Base-by-base conservation (phyloP, 805 yeast species). In the Kuraishia borneana region DNA sequence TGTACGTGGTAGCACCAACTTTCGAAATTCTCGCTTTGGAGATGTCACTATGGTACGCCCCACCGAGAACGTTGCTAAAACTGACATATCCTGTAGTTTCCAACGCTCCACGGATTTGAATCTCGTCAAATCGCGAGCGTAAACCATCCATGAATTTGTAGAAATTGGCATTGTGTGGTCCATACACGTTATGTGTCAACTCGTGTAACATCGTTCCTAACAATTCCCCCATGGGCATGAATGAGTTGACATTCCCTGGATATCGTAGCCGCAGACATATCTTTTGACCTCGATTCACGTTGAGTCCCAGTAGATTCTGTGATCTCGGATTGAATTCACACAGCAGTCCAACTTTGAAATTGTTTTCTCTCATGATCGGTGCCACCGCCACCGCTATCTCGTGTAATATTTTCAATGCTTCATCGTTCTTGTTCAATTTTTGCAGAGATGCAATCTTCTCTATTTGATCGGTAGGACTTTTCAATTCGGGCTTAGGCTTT, bases 151-250 rank as follows among this genome's bases (percentile, higher is more conserved):
- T 53, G 33, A 67, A 65, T 33, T 59, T 58, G 50, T 83, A 83
- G 49, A 89, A 89, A 38, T 56, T 57, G 2, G 58, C 68, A 58
- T 89, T 80, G 50, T 89, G 97, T 0, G 94, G 82, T 0, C 96
- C 95, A 46, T 61, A 60, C 16, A 64, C 50, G 51, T 85, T 88
- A 51, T 89, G 97, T 2, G 84, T 71, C 28, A 89, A 61, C 51
- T 89, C 97, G 54, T 89, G 97, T 4, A 89, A 60, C 75, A 87
- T 70, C 0, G 95, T 85, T 1, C 87, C 95, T 18, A 88, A 49
- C 2, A 88, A 56, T 33, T 75, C 76, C 3, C 74, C 65, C 54
- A 77, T 58, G 1, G 87, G 78, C 14, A 76, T 50, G 50, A 88
- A 87, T 37, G 48, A 45, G 21, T 45, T 44, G 18, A 63, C 65